These are phyloP conservation scores for Crithidia brevicula DNA, from an alignment of 208 protist species.

Conservation along the genomic window DNA sequence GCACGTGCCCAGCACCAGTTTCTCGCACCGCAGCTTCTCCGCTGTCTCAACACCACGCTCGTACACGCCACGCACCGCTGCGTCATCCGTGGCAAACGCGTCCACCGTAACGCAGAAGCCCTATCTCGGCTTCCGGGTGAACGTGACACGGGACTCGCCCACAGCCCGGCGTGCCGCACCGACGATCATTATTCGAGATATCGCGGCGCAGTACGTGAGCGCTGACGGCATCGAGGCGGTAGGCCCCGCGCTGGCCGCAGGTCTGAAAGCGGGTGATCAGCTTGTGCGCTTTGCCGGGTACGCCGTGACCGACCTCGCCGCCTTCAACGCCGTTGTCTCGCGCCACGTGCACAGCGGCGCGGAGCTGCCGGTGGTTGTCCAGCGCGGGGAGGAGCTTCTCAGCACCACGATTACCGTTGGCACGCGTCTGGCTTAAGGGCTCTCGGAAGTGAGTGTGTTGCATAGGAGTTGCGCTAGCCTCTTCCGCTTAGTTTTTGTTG, in stretches of 20 bases:
- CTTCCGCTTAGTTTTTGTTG: no score
- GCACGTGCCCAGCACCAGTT: constrained; percentile 14
- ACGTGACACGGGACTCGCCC: constrained; percentile 34
- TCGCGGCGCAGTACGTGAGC: constrained; percentile 53
- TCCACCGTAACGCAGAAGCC: constrained; percentile 34
- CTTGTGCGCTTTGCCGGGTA: constrained; percentile 85
- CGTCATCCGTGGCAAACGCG: background rate
- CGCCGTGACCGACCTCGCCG: constrained; percentile 81
- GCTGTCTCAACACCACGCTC: constrained; percentile 37
- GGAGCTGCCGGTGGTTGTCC: constrained; percentile 61
- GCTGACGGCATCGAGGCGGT: constrained; percentile 36
- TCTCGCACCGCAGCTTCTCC: constrained; percentile 31
- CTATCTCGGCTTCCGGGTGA: constrained; percentile 81
- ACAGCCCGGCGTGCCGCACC: constrained; percentile 9
- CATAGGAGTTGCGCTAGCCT: no score
- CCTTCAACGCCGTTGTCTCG: constrained; percentile 83
- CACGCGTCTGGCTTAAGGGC: constrained; percentile 7
- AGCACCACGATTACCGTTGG: constrained; percentile 39
- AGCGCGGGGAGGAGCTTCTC: constrained; percentile 40
- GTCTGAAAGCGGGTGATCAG: constrained; percentile 66
- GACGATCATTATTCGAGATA: constrained; percentile 56
- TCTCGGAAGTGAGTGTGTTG: no score
- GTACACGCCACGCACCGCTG: constrained; percentile 36
- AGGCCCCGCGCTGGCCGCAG: constrained; percentile 64
- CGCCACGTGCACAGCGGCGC: constrained; percentile 62